Evolutionary conservation across 1,139 yeast genomes (phyloP), one percentile per base, ranked within the genome.

Genomic region (Saccharomyces hybrid): DNA sequence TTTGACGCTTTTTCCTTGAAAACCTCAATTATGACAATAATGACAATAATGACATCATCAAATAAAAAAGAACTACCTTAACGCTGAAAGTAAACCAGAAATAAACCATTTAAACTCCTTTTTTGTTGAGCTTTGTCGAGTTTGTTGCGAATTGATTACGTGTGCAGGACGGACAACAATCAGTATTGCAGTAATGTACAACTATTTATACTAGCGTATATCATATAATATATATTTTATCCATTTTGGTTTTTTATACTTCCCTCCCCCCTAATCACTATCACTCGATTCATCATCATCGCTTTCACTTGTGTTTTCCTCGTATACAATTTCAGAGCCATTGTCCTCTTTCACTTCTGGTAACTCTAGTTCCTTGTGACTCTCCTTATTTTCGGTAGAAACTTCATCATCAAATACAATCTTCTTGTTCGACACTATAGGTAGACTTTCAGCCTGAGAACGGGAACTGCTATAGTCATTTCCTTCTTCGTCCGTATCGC

Each of bases 401-500:
- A 64, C 69, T 56, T 67, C 71, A 58, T 73, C 77, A 58, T 73
- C 76, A 56, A 73, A 73, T 26, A 65, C 70, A 53, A 73, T 73
- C 60, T 72, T 74, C 56, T 69, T 74, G 61, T 70, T 72, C 9
- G 76, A 74, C 42, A 73, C 74, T 9, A 73, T 75, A 20, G 77
- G 74, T 52, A 70, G 55, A 28, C 70, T 67, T 52, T 72, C 75
- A 7, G 65, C 70, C 56, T 64, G 64, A 4, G 70, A 63, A 34
- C 63, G 65, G 20, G 58, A 57, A 44, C 58, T 52, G 26, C 57
- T 56, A 14, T 52, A 56, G 31, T 54, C 57, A 7, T 56, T 56
- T n/a, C 54, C 61, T 26, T 52, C 59, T 26, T 52, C 49, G 25
- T 52, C 48, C 1, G 44, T 53, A 44, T 60, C 59, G 3, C 54